Conservation (phyloP, 169 alveolate genomes). For the Plasmodium gaboni region DNA sequence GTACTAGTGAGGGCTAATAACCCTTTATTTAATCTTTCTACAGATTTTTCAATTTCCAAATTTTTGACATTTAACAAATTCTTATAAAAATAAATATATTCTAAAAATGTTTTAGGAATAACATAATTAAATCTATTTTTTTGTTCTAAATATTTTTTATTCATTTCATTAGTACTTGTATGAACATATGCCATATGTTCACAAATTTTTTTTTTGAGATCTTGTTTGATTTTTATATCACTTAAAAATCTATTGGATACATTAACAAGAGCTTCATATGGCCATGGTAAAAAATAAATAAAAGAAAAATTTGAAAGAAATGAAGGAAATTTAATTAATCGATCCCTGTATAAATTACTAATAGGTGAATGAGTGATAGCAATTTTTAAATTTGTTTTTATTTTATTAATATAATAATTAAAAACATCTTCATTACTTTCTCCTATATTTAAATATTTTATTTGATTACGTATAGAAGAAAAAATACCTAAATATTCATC, state of each 20-base stretch:
- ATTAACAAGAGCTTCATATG: conserved; percentile 95
- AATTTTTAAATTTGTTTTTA: conserved; percentile 81
- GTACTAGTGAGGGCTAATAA: conserved; percentile 52
- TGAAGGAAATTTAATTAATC: conserved; percentile 70
- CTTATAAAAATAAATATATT: conserved; percentile 94
- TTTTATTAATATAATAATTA: conserved; percentile 81
- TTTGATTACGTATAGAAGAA: conserved; percentile 89
- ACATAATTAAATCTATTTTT: conserved; percentile 96
- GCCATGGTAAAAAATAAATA: conserved; percentile 98
- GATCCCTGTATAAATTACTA: conserved; percentile 66
- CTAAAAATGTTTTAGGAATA: conserved; percentile 97
- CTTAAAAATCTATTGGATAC: conserved; percentile 92
- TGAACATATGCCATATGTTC: conserved; percentile 96
- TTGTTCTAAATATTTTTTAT: conserved; percentile 88
- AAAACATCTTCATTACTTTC: conserved; percentile 93
- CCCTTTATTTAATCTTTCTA: conserved; percentile 75
- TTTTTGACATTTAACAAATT: conserved; percentile 90
- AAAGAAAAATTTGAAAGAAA: conserved; percentile 88
- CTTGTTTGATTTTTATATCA: conserved; percentile 91
- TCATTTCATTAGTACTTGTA: conserved; percentile 93
- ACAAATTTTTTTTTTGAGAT: conserved; percentile 87
- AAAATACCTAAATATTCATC: conserved; percentile 93
- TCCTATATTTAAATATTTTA: conserved; percentile 77
- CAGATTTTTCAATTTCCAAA: conserved; percentile 85
- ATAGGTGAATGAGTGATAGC: conserved; percentile 77